Base-by-base conservation (phyloP, 495 filamentous ascomycete genomes). In the Aspergillus panamensis region DNA sequence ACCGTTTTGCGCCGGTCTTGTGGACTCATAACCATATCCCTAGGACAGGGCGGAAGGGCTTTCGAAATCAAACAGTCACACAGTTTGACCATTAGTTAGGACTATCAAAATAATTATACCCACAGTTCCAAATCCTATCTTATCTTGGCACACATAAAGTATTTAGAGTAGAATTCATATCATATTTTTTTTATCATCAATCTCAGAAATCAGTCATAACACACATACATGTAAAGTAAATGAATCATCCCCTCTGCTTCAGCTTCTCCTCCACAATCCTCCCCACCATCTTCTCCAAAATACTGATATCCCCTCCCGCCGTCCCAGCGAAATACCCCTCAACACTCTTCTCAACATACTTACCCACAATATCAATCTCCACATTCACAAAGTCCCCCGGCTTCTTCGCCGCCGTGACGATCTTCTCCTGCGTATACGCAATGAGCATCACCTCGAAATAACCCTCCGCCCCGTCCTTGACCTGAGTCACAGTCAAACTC, bases 381-480 rank as follows among this genome's bases (percentile, higher is more conserved):
- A 97, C 87, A 71, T 99, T 99, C 31, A 97, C 91, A 50, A 82
- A 79, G 6, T 96, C 91, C 1, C 95, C 92, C n/a, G 77, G 72
- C 70, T 80, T 77, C 81, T 99, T 97, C 10, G 69, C 73, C 9
- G 88, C 90, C 57, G 88, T 89, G 2, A 96, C 90, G 33, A 97
- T 84, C 71, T 87, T 86, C 75, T 92, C 91, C 77, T 97, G 95
- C 39, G 95, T 96, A 66, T 99, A 99, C n/a, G 90, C 84, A 71
- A 99, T 96, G 44, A 99, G 76, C 95, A 99, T 99, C 9, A 99
- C 88, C 82, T 97, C 94, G 84, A 89, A 97, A 86, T 89, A 97
- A 8, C 85, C 87, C 59, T 86, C 88, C 31, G 62, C 74, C 35
- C 89, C 88, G 65, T 91, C 69, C 29, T 75, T 75, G 2, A 97